phyloP scores from a whole-genome alignment of 805 yeast species.

The Sugiyamaella chiloensis region DNA sequence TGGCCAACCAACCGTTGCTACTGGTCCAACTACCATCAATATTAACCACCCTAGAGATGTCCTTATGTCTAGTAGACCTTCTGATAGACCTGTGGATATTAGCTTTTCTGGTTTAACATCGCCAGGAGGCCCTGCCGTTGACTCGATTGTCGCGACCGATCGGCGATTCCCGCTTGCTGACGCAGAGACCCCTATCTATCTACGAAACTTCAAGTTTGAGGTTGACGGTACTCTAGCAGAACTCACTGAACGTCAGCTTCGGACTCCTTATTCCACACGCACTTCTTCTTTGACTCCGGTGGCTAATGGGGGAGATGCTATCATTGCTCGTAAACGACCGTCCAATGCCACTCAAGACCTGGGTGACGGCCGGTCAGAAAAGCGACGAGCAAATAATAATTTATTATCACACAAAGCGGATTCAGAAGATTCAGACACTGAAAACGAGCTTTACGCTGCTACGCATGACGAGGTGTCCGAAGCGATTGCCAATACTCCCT shows the following conservation, averaged over 20 bases:
- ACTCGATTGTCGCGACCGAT: neutral
- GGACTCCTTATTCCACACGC: neutral
- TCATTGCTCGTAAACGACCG: neutral
- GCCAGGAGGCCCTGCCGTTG: no score
- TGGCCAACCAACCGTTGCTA: no score
- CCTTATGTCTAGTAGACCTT: no score
- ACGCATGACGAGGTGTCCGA: neutral
- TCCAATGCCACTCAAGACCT: slow-evolving; percentile 5
- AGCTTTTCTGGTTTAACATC: no score
- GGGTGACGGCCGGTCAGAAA: slow-evolving; percentile 1
- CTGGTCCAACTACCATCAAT: no score
- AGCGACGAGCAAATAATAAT: neutral
- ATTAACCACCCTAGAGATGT: no score
- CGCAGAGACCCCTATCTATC: slow-evolving; percentile 33
- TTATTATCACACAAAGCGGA: neutral
- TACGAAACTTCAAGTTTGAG: slow-evolving; percentile 31
- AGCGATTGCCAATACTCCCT: slow-evolving; percentile 2
- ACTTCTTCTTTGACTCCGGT: neutral
- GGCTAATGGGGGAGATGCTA: neutral
- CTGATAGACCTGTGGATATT: no score
- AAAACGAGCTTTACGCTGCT: neutral
- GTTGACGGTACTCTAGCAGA: slow-evolving; percentile 26
- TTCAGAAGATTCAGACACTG: neutral
- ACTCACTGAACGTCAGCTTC: slow-evolving; percentile 27
- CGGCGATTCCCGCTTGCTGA: slow-evolving; percentile 29